Percentiles rank a stretch among this genome's conserved stretches.
Evolutionary conservation across 768 basidiomycete genomes (phyloP).

Genomic region (Boletus sp.): DNA sequence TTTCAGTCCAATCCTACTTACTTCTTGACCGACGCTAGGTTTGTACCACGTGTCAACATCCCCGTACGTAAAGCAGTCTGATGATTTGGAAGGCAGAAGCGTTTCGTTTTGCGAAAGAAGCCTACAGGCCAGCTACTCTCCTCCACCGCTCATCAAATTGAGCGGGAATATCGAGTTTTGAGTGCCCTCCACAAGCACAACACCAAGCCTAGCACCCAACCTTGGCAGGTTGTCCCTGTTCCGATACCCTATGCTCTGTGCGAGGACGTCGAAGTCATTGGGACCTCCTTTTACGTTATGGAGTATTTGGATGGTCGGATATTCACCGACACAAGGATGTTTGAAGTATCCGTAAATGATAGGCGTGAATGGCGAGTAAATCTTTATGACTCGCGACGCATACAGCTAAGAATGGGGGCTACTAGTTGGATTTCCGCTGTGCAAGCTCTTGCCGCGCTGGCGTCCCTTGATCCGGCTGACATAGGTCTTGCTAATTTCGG

Average conservation of each 20-base stretch:
- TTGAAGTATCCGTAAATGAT: slow-evolving; percentile 59
- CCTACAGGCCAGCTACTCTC: slow-evolving; percentile 86
- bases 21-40: slow-evolving; percentile 80
- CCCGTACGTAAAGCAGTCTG: slow-evolving; percentile 1
- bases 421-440: slow-evolving; percentile 78
- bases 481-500: slow-evolving; percentile 74
- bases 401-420: neutral
- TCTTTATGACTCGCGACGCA: neutral
- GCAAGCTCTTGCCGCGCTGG: slow-evolving; percentile 64
- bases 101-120: slow-evolving; percentile 90
- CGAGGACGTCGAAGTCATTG: slow-evolving; percentile 72
- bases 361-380: slow-evolving; percentile 66
- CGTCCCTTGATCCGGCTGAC: slow-evolving; percentile 57
- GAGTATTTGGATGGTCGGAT: slow-evolving; percentile 93
- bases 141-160: slow-evolving; percentile 91
- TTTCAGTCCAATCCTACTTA: slow-evolving; percentile 93
- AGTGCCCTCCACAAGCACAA: slow-evolving; percentile 77
- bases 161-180: slow-evolving; percentile 87
- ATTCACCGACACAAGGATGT: slow-evolving; percentile 83
- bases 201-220: slow-evolving; percentile 44
- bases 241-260: slow-evolving; percentile 85
- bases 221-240: slow-evolving; percentile 67
- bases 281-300: slow-evolving; percentile 96
- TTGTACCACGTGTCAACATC: slow-evolving; percentile 22
- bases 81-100: slow-evolving; percentile 40